Conservation (phyloP, 2,329 filamentous ascomycete genomes). For the Colletotrichum euphorbiae region DNA sequence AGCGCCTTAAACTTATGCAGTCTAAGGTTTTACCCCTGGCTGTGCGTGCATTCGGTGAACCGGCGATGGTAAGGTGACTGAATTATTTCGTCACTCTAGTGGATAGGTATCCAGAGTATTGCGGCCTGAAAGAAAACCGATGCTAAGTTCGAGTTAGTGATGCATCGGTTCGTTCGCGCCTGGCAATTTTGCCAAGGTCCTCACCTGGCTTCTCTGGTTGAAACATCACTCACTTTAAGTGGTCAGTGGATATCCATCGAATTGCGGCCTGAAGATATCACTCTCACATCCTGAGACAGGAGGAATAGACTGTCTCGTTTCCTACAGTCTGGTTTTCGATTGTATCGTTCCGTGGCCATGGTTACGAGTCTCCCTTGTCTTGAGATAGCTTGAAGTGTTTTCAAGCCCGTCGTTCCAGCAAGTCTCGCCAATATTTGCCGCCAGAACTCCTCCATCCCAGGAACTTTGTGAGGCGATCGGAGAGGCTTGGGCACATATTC, state of each 20-base stretch:
- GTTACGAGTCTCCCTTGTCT: no score
- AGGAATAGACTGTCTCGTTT: no score
- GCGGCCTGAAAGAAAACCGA: no score
- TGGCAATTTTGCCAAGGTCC: no score
- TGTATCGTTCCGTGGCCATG: no score
- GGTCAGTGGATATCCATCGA: background rate
- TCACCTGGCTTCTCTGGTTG: background rate
- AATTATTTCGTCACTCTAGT: background rate
- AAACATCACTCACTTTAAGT: background rate
- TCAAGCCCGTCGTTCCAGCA: no score
- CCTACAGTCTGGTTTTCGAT: no score
- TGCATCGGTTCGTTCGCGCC: no score
- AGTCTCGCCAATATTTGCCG: background rate
- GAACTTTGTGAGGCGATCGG: no score
- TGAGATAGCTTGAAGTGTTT: no score
- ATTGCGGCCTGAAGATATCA: background rate
- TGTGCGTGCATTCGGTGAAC: constrained; percentile 13
- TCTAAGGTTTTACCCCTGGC: background rate
- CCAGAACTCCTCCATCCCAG: background rate
- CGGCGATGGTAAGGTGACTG: background rate
- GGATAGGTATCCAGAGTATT: background rate
- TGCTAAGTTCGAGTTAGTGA: no score
- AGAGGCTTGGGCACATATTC: background rate
- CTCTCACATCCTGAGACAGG: no score
- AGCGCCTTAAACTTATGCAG: constrained; percentile 1